Evolutionary conservation across 805 yeast species (phyloP).

Genomic region (Nakazawaea populi): DNA sequence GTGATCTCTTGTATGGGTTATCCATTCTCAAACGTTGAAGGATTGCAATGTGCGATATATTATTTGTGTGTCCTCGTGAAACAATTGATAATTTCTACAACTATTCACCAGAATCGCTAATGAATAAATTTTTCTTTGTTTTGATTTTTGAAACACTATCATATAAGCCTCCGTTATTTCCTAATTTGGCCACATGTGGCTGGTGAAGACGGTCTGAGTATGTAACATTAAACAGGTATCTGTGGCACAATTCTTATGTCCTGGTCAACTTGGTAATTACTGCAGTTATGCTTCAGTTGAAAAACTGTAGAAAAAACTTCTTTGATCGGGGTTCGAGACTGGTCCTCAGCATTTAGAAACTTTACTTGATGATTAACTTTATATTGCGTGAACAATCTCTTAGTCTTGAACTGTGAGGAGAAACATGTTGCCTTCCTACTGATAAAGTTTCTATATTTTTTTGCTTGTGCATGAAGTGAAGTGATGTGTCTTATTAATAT

Average conservation of each 20-base stretch:
- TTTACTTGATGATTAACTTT: conserved; percentile 16
- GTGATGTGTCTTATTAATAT: no score
- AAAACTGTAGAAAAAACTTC: background rate
- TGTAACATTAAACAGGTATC: background rate
- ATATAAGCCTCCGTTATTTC: no score
- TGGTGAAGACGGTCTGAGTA: no score
- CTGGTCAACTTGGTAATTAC: background rate
- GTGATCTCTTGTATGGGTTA: conserved; percentile 5
- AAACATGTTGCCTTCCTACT: conserved; percentile 21
- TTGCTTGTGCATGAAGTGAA: background rate
- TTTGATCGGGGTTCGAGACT: background rate
- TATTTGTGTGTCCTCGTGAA: background rate
- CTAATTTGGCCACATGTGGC: no score
- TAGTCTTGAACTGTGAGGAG: conserved; percentile 17
- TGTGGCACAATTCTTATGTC: background rate
- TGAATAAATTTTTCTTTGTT: no score
- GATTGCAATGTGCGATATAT: background rate
- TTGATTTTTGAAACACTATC: no score
- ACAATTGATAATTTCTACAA: background rate
- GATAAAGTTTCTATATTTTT: conserved; percentile 9
- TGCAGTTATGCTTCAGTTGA: background rate
- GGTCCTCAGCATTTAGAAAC: background rate
- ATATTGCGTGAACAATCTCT: conserved; percentile 21
- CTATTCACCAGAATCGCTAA: background rate
- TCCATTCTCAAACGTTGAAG: background rate